A percentile compares a stretch with the other conserved stretches of the same genome.
Conservation (phyloP, 164 flowering plant species). For the Vitis labrusca region DNA sequence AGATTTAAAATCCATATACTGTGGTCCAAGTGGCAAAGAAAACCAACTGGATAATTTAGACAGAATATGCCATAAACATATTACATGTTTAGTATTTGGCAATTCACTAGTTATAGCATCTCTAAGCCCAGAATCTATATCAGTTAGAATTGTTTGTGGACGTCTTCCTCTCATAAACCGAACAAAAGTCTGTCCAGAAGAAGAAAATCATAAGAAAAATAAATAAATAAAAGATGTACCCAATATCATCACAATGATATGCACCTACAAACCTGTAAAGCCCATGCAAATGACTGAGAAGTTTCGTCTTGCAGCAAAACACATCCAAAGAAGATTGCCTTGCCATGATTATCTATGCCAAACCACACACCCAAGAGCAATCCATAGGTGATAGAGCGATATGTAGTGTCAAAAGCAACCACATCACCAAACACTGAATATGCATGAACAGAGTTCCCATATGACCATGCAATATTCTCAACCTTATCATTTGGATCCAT, state of each 20-base stretch:
- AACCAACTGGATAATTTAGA: constrained; percentile 62
- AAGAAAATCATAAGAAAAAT: constrained; percentile 15
- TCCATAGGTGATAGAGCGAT: constrained; percentile 34
- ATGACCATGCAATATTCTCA: constrained; percentile 40
- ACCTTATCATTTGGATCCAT: constrained; percentile 29
- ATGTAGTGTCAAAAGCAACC: constrained; percentile 31
- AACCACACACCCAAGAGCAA: constrained; percentile 38
- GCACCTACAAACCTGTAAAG: constrained; percentile 34
- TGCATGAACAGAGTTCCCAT: constrained; percentile 31
- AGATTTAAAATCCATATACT: constrained; percentile 43
- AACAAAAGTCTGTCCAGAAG: constrained; percentile 33
- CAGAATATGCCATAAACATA: constrained; percentile 41
- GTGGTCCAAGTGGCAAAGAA: constrained; percentile 43
- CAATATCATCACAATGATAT: constrained; percentile 18
- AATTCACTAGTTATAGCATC: constrained; percentile 49
- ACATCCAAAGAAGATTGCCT: constrained; percentile 35
- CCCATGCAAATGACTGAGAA: constrained; percentile 31
- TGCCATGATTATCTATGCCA: constrained; percentile 38
- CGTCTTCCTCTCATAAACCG: constrained; percentile 33
- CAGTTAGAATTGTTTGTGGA: constrained; percentile 39
- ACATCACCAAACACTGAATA: constrained; percentile 32
- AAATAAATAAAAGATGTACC: not conserved
- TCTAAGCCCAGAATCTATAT: constrained; percentile 31
- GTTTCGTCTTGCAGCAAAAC: constrained; percentile 35
- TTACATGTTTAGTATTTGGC: constrained; percentile 53